Base-by-base conservation (phyloP, 2,329 filamentous ascomycete species). In the Coniochaeta pulveracea region DNA sequence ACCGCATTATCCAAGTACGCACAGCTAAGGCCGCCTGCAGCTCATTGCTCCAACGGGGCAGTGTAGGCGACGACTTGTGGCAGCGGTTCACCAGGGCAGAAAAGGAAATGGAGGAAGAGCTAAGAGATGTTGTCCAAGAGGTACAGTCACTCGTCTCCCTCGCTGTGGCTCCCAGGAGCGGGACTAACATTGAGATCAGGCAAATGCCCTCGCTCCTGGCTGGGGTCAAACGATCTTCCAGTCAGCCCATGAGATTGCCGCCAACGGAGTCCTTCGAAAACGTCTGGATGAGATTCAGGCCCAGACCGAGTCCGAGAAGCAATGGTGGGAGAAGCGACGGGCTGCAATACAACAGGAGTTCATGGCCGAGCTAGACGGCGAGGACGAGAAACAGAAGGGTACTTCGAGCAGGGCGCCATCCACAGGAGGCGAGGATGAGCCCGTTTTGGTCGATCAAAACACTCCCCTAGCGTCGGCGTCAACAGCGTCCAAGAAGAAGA, bases 151-250 rank as follows among this genome's bases (percentile, higher is more conserved):
- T 7, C 25, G n/a, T 19, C 12, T 26, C 21, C 11, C 23, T 26
- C 10, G 7, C 17, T 26, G 29, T 12, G 5, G 25, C 33, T n/a
- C n/a, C n/a, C n/a, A n/a, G 35, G 14, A 8, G 21, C 7, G 7
- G 25, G 19, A 29, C 26, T 29, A 18, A 29, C 26, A 10, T 15
- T 15, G 10, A 31, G 14, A 12, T 26, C 44, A 95, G 85, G 91
- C 93, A 48, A 96, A 96, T 54, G 86, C 83, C 14, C 81, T 95
- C 42, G 70, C 76, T 2, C 80, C 84, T 31, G 80, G 80, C 56
- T 98, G 91, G 91, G 91, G 91, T 40, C 80, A 91, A 52, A 76
- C 74, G 36, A 96, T 98, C 55, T 98, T 98, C 72, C 91, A 98
- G 58, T 88, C 84, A 28, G 91, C 91, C 35, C 93, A 93, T 58